Conservation (phyloP, 768 basidiomycete species). For the Leucogyrophana mollusca region DNA sequence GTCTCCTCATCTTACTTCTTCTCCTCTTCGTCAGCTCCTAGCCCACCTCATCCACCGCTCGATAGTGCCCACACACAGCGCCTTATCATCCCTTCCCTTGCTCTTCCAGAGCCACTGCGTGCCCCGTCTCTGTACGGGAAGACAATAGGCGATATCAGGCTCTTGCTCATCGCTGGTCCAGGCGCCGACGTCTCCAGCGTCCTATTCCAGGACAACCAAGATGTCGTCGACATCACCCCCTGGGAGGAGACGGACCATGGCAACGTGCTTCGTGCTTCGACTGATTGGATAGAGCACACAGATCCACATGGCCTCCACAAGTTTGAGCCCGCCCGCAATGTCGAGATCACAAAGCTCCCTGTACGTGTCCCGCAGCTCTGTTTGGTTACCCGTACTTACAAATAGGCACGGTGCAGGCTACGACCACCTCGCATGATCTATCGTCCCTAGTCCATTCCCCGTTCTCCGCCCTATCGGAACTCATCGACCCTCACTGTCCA, state of each 20-base stretch:
- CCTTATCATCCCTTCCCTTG: conserved; percentile 69
- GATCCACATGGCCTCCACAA: conserved; percentile 66
- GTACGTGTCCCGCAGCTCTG: conserved; percentile 34
- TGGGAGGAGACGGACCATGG: conserved; percentile 53
- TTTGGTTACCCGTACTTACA: too few relatives aligned
- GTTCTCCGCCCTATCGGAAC: conserved; percentile 51
- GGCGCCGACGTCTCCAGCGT: conserved; percentile 40
- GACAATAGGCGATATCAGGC: conserved; percentile 58
- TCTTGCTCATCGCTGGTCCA: conserved; percentile 53
- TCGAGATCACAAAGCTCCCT: conserved; percentile 57
- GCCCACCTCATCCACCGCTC: conserved; percentile 53
- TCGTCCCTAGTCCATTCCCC: conserved; percentile 51
- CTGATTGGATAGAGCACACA: conserved; percentile 69
- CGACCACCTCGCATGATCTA: conserved; percentile 31
- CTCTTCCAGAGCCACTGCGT: conserved; percentile 58
- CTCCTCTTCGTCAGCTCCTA: conserved; percentile 62
- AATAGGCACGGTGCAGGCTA: conserved; percentile 18
- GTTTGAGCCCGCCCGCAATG: conserved; percentile 61
- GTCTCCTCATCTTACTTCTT: conserved; percentile 78
- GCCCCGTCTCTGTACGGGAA: conserved; percentile 68
- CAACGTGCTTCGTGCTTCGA: conserved; percentile 55
- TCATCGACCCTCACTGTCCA: conserved; percentile 50
- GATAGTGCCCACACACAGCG: conserved; percentile 48
- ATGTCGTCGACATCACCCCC: conserved; percentile 58
- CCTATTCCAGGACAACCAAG: conserved; percentile 64